Evolutionary conservation across 2,329 filamentous ascomycete genomes (phyloP).

Genomic region (Myriangium duriaei): DNA sequence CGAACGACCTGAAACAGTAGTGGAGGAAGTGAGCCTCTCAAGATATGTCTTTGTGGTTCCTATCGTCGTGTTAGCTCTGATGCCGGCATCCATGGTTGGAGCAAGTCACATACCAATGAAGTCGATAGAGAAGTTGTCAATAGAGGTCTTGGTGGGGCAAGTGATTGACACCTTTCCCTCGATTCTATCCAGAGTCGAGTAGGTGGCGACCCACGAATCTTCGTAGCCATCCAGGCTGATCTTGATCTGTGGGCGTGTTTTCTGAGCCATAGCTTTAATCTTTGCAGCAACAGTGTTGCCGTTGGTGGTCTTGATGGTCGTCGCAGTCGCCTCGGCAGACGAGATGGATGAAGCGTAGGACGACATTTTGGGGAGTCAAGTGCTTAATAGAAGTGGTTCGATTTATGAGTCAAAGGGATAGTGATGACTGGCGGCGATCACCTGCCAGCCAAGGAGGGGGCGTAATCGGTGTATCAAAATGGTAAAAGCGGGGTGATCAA

Average conservation of each 20-base stretch:
- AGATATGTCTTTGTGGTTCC: constrained; percentile 41
- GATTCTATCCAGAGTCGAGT: constrained; percentile 46
- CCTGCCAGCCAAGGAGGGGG: too few relatives aligned
- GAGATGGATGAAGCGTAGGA: constrained; percentile 8
- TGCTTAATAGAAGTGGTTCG: too few relatives aligned
- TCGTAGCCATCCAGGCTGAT: constrained; percentile 28
- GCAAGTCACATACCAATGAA: constrained; percentile 43
- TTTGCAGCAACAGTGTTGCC: constrained; percentile 2
- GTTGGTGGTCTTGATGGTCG: neutral
- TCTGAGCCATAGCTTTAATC: constrained; percentile 2
- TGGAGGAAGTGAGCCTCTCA: constrained; percentile 40
- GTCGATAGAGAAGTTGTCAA: constrained; percentile 46
- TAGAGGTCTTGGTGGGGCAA: constrained; percentile 39
- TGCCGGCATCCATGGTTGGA: too few relatives aligned
- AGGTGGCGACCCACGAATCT: constrained; percentile 31
- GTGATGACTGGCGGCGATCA: too few relatives aligned
- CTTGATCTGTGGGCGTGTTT: constrained; percentile 25
- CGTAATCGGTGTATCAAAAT: too few relatives aligned
- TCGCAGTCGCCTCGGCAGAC: constrained; percentile 2
- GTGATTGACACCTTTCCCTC: constrained; percentile 41
- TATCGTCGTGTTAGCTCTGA: constrained; percentile 18
- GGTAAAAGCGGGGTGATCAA: too few relatives aligned
- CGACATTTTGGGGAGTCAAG: too few relatives aligned
- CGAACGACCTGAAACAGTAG: constrained; percentile 40
- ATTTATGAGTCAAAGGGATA: too few relatives aligned